Evolutionary conservation across 83 land plant species (phyloP).

Genomic region (Isoetes engelmannii): DNA sequence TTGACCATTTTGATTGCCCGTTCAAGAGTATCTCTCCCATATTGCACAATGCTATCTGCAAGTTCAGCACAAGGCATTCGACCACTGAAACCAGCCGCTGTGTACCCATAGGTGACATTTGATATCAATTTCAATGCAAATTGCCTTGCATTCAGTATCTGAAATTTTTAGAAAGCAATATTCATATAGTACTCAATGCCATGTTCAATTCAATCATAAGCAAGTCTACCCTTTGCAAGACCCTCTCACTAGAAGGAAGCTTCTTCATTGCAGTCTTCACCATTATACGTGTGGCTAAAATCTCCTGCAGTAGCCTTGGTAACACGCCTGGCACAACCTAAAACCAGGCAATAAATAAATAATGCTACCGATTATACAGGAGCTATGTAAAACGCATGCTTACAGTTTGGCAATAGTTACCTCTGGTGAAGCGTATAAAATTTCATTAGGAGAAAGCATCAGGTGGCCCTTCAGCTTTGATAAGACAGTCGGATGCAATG

Average conservation of each 20-base stretch:
- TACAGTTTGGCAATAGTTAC: slow-evolving; percentile 25
- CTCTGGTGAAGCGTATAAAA: slow-evolving; percentile 75
- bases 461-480: slow-evolving; percentile 41
- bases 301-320: slow-evolving; percentile 78
- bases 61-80: slow-evolving; percentile 99
- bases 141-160: slow-evolving; percentile 90
- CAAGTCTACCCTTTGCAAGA: slow-evolving; percentile 60
- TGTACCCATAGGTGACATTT: slow-evolving; percentile 97
- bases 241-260: slow-evolving; percentile 51
- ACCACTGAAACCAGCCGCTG: slow-evolving; percentile 99
- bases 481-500: slow-evolving; percentile 40
- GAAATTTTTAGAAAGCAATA: slow-evolving; percentile 10
- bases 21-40: slow-evolving; percentile 91
- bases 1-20: slow-evolving; percentile 78
- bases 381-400: not conserved
- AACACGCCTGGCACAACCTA: slow-evolving; percentile 81
- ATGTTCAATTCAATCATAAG: not conserved
- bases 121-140: slow-evolving; percentile 94
- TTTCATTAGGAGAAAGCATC: slow-evolving; percentile 82
- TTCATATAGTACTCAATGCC: not conserved
- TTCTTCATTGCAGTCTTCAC: slow-evolving; percentile 84
- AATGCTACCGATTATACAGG: not conserved
- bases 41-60: slow-evolving; percentile 96
- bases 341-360: not conserved
- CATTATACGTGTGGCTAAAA: slow-evolving; percentile 88